These are phyloP conservation scores for Podospora fimiseda DNA, from an alignment of 495 filamentous ascomycete species.

Conservation along the genomic window DNA sequence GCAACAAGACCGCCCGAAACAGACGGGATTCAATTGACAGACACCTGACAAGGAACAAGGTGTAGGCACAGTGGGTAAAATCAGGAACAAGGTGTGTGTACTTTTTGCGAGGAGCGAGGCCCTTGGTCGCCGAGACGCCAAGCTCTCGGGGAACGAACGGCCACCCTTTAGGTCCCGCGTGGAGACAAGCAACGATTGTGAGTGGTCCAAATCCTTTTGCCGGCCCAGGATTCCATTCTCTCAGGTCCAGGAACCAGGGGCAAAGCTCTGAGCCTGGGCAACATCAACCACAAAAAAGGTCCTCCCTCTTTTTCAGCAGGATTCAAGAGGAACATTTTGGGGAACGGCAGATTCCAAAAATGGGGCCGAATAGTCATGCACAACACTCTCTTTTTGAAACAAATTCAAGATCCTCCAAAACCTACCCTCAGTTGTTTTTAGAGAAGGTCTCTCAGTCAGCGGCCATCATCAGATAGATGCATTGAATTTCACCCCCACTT, in stretches of 20 bases:
- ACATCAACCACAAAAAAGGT: not conserved
- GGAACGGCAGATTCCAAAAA: not conserved
- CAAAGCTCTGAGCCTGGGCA: too few species aligned
- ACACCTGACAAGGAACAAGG: not conserved
- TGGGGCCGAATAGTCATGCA: constrained; percentile 7
- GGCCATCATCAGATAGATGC: too few species aligned
- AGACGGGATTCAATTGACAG: not conserved
- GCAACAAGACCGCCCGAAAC: not conserved
- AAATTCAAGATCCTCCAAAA: constrained; percentile 4
- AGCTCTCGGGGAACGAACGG: constrained; percentile 6
- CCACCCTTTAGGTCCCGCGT: constrained; percentile 1
- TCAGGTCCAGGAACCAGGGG: not conserved
- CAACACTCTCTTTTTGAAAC: constrained; percentile 5
- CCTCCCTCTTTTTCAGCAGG: not conserved
- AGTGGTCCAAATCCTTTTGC: constrained; percentile 9
- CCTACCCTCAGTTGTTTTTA: not conserved
- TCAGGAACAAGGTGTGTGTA: not conserved
- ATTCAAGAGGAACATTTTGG: not conserved
- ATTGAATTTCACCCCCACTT: not conserved
- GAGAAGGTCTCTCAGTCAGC: not conserved
- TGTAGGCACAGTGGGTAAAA: not conserved
- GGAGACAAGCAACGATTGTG: not conserved
- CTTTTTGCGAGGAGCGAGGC: not conserved
- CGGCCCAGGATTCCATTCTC: too few species aligned
- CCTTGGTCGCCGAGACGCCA: constrained; percentile 8